Evolutionary conservation across 176 grass and related monocot genomes (phyloP).

Genomic region (Echinochloa phyllopogon): DNA sequence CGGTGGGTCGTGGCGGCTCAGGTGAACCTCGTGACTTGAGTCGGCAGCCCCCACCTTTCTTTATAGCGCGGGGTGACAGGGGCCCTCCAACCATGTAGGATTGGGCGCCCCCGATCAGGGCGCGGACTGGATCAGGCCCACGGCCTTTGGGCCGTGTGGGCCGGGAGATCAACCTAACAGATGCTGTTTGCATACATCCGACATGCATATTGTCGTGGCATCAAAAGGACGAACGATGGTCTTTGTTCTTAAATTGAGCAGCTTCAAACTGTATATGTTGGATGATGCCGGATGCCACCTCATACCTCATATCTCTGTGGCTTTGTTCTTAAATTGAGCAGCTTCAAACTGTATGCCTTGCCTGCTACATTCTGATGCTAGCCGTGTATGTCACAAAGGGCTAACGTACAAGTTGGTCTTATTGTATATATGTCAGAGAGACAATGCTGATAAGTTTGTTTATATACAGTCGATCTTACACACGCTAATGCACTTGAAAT

Average conservation of each 20-base stretch:
- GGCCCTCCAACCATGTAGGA: no score
- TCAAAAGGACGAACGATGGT: neutral
- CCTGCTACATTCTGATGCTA: neutral
- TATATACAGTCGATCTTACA: neutral
- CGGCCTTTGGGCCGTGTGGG: no score
- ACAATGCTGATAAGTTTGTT: neutral
- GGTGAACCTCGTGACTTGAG: no score
- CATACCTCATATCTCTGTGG: neutral
- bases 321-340: neutral
- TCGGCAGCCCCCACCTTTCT: no score
- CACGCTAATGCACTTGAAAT: neutral
- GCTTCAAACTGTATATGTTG: neutral
- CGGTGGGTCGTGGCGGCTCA: no score
- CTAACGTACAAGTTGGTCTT: neutral
- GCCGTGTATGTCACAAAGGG: neutral
- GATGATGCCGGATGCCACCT: neutral
- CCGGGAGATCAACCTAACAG: no score
- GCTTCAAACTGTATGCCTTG: neutral
- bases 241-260: conserved; percentile 19
- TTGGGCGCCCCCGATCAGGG: no score
- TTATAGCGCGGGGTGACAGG: no score
- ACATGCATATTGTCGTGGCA: neutral
- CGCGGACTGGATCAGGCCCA: no score
- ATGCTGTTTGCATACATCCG: neutral
- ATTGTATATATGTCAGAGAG: neutral